Evolutionary conservation across 2,329 filamentous ascomycete genomes (phyloP).

Genomic region (Cylindrodendrum hubeiense): DNA sequence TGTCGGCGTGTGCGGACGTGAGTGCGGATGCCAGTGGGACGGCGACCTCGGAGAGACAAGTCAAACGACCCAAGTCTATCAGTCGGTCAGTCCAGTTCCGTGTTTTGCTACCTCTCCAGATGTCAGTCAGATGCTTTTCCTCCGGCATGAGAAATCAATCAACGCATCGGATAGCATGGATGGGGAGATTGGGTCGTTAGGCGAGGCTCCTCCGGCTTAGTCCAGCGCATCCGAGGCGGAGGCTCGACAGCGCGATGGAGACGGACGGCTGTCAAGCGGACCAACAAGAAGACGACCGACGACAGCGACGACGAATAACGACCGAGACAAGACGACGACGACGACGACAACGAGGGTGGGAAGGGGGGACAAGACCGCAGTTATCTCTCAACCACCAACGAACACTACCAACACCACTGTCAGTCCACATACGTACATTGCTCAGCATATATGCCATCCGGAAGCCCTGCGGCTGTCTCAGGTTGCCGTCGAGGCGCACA

Average conservation of each 20-base stretch:
- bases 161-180: constrained; percentile 15
- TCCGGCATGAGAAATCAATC: constrained; percentile 17
- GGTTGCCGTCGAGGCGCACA: constrained; percentile 37
- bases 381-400: constrained; percentile 29
- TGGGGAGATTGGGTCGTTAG: constrained; percentile 14
- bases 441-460: constrained; percentile 39
- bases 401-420: constrained; percentile 28
- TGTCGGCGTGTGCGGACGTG: constrained; percentile 5
- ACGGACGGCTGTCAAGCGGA: not conserved
- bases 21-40: constrained; percentile 23
- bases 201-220: constrained; percentile 6
- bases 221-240: constrained; percentile 17
- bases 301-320: not conserved
- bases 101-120: constrained; percentile 30
- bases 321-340: not conserved
- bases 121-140: constrained; percentile 33
- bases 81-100: constrained; percentile 20
- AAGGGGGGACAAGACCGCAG: constrained; percentile 12
- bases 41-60: constrained; percentile 16
- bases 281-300: not conserved
- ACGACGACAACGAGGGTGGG: not conserved
- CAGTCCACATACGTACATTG: constrained; percentile 41
- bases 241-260: constrained; percentile 5
- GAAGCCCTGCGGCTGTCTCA: constrained; percentile 39
- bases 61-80: constrained; percentile 19